Evolutionary conservation across 169 alveolate species (phyloP), one percentile per base, ranked within the genome.

Genomic region (Plasmodium vinckei): DNA sequence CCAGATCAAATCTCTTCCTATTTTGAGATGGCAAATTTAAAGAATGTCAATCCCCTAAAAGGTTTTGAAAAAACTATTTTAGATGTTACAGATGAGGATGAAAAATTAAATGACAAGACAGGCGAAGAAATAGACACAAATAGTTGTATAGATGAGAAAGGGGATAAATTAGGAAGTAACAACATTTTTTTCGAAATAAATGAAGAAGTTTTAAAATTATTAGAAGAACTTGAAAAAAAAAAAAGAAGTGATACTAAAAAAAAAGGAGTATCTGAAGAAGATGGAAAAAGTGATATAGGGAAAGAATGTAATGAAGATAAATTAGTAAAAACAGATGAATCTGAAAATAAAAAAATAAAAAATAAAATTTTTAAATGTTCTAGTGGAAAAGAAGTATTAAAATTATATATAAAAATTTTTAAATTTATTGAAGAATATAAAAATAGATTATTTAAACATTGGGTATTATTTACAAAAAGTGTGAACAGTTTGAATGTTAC

Each of bases 371-470:
- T 86, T 10, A 86, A 59, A 86, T 57, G 44, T 25, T 12, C 69
- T 10, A 69, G 47, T 56, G 91, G 91, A 21, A 86, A 86, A 56
- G 91, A 86, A 21, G 91, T 86, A 12, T 42, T 86, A 69, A 86
- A 86, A 65, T 86, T 86, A 33, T 86, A 86, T 19, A n/a, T 86
- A 54, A 86, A 86, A 47, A 86, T 86, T 21, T 57, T 59, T 5
- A 86, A 70, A 39, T 86, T 86, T 63, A 70, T 86, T 6, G 91
- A 86, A 69, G 91, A 86, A 33, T 86, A 69, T 63, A 86, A 86
- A 53, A 69, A 70, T 33, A 69, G 44, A 72, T 51, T 86, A 47
- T 86, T 86, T 86, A 68, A 86, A 59, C 91, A 86, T 60, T 86
- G 91, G 91, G 39, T 86, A 23, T 23, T 49, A 0, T 86, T 42